phyloP scores from a whole-genome alignment of 148 eudicot genomes.

The Selenicereus undatus region DNA sequence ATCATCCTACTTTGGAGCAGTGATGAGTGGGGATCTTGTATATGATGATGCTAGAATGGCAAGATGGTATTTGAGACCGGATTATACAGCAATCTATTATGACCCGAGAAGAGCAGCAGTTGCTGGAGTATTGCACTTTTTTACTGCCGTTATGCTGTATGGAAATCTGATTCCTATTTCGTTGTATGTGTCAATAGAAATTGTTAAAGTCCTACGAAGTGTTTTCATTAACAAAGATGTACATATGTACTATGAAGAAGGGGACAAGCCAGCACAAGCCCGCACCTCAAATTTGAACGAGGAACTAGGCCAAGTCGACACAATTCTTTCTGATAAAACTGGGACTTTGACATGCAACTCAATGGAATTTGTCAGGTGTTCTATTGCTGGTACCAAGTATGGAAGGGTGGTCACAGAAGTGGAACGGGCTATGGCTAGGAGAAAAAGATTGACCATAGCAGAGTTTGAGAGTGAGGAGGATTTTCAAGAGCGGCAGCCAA shows the following conservation, averaged over 20 bases:
- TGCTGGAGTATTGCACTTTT: conserved; percentile 47
- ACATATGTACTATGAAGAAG: conserved; percentile 59
- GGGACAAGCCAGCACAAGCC: conserved; percentile 57
- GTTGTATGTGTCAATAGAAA: conserved; percentile 61
- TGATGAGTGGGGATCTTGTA: conserved; percentile 39
- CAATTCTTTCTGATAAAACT: conserved; percentile 65
- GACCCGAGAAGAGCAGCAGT: conserved; percentile 40
- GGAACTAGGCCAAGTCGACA: conserved; percentile 71
- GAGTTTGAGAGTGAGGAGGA: conserved; percentile 18
- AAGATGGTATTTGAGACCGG: conserved; percentile 64
- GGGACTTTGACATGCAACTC: conserved; percentile 76
- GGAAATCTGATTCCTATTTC: conserved; percentile 65
- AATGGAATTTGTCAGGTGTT: conserved; percentile 79
- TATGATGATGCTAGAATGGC: conserved; percentile 39
- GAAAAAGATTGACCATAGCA: conserved; percentile 25
- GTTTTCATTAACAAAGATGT: conserved; percentile 51
- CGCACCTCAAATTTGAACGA: conserved; percentile 82
- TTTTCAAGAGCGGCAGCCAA: conserved; percentile 18
- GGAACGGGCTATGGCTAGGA: conserved; percentile 52
- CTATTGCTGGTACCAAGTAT: conserved; percentile 60
- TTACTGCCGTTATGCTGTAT: conserved; percentile 58
- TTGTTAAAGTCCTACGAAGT: conserved; percentile 60
- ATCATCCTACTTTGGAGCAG: conserved; percentile 45
- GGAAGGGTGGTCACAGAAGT: conserved; percentile 54
- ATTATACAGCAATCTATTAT: conserved; percentile 39